Percentiles rank a stretch among this genome's conserved stretches.
These are phyloP conservation scores for Flueggea neowawraea DNA, from an alignment of 441 rosid genomes.

Conservation along the genomic window DNA sequence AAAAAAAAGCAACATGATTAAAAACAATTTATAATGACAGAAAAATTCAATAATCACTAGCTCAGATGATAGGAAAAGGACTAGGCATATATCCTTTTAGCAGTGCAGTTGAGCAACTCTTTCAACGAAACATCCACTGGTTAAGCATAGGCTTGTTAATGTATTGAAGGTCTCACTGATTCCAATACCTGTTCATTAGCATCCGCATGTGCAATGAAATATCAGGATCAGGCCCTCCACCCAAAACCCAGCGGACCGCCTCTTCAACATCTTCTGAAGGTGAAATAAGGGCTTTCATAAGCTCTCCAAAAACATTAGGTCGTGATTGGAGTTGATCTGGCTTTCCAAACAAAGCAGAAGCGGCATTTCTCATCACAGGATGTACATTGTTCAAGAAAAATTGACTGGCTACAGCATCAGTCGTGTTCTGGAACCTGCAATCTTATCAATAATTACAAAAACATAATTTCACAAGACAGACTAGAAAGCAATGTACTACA, in stretches of 20 bases:
- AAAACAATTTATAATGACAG: not conserved
- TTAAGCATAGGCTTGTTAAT: not conserved
- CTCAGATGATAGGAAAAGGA: not conserved
- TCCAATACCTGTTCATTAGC: conserved; percentile 72
- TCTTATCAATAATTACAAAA: not conserved
- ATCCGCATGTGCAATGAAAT: conserved; percentile 87
- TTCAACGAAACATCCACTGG: not conserved
- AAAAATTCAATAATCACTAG: not conserved
- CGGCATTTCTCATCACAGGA: conserved; percentile 73
- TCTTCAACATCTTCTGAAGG: conserved; percentile 74
- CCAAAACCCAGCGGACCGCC: conserved; percentile 76
- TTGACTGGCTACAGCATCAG: conserved; percentile 90
- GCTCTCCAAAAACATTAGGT: conserved; percentile 88
- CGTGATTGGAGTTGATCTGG: conserved; percentile 45
- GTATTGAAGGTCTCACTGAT: not conserved
- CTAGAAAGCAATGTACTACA: conserved; percentile 2
- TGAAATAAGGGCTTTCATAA: conserved; percentile 75
- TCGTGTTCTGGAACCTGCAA: conserved; percentile 87
- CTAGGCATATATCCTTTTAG: not conserved
- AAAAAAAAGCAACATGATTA: not conserved
- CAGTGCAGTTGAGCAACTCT: too few relatives aligned
- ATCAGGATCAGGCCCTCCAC: conserved; percentile 69
- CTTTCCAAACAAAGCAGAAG: conserved; percentile 67
- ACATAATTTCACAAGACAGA: not conserved
- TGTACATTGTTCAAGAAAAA: conserved; percentile 88